Conservation (phyloP, 2,329 filamentous ascomycete genomes). For the Colletotrichum viniferum region DNA sequence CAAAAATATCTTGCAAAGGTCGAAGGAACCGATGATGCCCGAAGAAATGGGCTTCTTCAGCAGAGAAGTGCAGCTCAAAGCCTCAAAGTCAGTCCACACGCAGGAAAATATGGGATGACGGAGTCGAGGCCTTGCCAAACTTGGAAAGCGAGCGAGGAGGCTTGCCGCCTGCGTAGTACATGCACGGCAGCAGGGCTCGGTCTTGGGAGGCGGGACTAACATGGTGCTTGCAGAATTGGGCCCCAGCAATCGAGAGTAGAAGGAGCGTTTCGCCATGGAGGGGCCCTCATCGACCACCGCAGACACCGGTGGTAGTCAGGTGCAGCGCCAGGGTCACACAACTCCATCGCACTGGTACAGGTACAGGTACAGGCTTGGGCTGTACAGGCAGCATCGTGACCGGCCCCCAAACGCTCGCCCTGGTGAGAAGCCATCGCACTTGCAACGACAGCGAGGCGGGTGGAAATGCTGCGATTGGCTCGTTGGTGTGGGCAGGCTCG, state of each 20-base stretch:
- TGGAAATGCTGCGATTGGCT: not conserved
- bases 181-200: not conserved
- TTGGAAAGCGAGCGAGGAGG: not conserved
- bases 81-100: not conserved
- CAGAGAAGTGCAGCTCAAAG: not conserved
- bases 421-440: not conserved
- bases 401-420: not conserved
- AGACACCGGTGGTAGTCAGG: not conserved
- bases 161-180: not conserved
- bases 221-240: not conserved
- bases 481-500: not conserved
- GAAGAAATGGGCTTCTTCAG: not conserved
- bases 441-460: not conserved
- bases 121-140: not conserved
- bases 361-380: not conserved
- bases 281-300: not conserved
- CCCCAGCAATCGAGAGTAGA: not conserved
- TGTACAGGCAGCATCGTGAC: not conserved
- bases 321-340: not conserved
- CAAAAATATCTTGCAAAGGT: not conserved
- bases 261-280: not conserved
- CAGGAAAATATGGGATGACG: constrained; percentile 1
- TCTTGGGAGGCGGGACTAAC: not conserved
- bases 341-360: not conserved
- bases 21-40: not conserved